Evolutionary conservation across 1,139 yeast genomes (phyloP).

Genomic region (Kazachstania sp.): DNA sequence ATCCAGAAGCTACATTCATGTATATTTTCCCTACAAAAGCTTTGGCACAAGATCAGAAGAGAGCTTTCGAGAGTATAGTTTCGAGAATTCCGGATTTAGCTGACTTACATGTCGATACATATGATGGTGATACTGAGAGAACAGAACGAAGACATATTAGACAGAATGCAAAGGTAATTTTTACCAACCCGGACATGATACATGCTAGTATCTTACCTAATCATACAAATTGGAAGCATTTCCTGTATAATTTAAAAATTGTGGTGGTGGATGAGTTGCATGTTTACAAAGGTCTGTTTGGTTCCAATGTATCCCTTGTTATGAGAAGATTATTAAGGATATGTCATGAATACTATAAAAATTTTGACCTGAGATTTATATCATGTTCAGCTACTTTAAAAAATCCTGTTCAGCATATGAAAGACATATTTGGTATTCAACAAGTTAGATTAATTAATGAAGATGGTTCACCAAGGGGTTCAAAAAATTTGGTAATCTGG

Average conservation of each 20-base stretch:
- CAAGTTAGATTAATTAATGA: conserved; percentile 46
- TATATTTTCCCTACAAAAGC: conserved; percentile 96
- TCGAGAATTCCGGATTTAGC: conserved; percentile 34
- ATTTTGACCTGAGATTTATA: conserved; percentile 49
- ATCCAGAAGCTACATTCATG: conserved; percentile 62
- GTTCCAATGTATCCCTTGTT: conserved; percentile 80
- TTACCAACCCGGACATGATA: conserved; percentile 91
- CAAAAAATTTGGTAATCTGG: conserved; percentile 71
- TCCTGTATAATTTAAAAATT: conserved; percentile 53
- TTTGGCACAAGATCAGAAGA: conserved; percentile 87
- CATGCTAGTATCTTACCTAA: conserved; percentile 80
- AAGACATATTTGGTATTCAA: conserved; percentile 58
- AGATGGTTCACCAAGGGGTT: conserved; percentile 88
- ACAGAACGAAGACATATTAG: conserved; percentile 46
- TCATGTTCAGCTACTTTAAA: conserved; percentile 91
- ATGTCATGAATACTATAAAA: conserved; percentile 44
- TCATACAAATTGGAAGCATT: conserved; percentile 62
- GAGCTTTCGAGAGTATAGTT: conserved; percentile 61
- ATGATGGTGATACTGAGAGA: conserved; percentile 84
- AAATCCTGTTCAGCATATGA: conserved; percentile 64
- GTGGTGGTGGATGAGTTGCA: conserved; percentile 90
- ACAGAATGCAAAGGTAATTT: conserved; percentile 62
- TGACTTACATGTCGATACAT: conserved; percentile 51
- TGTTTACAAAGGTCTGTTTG: conserved; percentile 82
- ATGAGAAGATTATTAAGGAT: conserved; percentile 68